Conservation (phyloP, 495 filamentous ascomycete genomes). For the Aspergillus wentii region DNA sequence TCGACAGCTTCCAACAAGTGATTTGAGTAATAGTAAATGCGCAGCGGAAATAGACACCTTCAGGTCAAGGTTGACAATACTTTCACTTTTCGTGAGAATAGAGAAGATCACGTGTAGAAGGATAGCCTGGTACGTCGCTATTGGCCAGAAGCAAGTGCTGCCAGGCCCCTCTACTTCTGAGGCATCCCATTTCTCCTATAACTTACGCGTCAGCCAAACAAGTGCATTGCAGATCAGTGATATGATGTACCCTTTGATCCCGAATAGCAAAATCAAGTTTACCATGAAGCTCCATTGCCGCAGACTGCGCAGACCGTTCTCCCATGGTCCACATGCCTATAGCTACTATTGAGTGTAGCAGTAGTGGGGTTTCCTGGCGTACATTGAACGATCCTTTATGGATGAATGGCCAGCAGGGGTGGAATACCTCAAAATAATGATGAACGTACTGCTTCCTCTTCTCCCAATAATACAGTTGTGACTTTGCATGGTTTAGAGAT, state of each 20-base stretch:
- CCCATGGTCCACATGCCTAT: constrained; percentile 23
- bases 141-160: constrained; percentile 19
- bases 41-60: constrained; percentile 9
- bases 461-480: not conserved
- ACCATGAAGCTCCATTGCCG: constrained; percentile 19
- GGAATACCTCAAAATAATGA: constrained; percentile 24
- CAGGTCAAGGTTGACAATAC: constrained; percentile 11
- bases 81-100: constrained; percentile 3
- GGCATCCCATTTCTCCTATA: constrained; percentile 25
- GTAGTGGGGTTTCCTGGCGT: constrained; percentile 12
- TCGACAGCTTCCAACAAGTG: constrained; percentile 20
- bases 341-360: constrained; percentile 22
- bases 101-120: constrained; percentile 25
- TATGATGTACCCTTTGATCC: constrained; percentile 19
- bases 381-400: constrained; percentile 18
- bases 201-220: constrained; percentile 3
- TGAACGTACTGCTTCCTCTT: constrained; percentile 14
- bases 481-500: not conserved
- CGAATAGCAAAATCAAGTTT: constrained; percentile 16
- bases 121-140: constrained; percentile 29
- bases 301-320: constrained; percentile 8
- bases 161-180: constrained; percentile 7
- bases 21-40: constrained; percentile 12
- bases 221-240: not conserved
- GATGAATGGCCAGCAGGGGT: constrained; percentile 29